phyloP scores from a whole-genome alignment of 805 yeast genomes.

The Peterozyma toletana region DNA sequence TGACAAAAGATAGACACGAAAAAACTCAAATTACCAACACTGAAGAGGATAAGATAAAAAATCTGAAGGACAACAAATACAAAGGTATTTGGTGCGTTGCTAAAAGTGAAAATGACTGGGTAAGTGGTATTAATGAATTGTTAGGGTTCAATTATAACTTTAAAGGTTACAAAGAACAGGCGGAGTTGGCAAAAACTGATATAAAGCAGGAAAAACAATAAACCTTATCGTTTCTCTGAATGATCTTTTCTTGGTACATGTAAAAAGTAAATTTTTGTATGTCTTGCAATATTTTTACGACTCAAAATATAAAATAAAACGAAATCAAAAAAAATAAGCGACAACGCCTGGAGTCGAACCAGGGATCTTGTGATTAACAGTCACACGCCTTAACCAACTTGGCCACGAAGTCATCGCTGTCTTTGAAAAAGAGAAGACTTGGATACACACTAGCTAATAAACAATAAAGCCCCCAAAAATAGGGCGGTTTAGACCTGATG shows the following conservation, averaged over 20 bases:
- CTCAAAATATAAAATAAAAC: too few relatives aligned
- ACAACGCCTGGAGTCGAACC: conserved; percentile 14
- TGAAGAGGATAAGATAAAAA: conserved; percentile 4
- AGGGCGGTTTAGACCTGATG: too few relatives aligned
- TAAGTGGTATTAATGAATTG: conserved; percentile 77
- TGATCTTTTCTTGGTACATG: too few relatives aligned
- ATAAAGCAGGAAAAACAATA: background rate
- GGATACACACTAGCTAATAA: too few relatives aligned
- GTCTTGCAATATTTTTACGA: too few relatives aligned
- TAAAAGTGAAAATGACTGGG: conserved; percentile 83
- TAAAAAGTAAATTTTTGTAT: too few relatives aligned
- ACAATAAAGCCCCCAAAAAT: too few relatives aligned
- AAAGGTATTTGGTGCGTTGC: conserved; percentile 86
- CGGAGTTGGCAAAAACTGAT: background rate
- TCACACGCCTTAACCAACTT: conserved; percentile 14
- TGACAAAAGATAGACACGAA: conserved; percentile 1
- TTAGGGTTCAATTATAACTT: conserved; percentile 86
- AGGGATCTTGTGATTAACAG: conserved; percentile 15
- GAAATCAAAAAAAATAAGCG: conserved; percentile 4
- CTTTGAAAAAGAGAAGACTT: too few relatives aligned
- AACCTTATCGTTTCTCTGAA: too few relatives aligned
- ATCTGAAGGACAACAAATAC: conserved; percentile 4
- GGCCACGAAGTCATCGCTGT: conserved; percentile 10
- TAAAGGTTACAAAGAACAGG: conserved; percentile 30
- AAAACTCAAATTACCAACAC: too few relatives aligned